Base-by-base conservation (phyloP, 257 asterid genomes). In the Jaltomata sinuosa region DNA sequence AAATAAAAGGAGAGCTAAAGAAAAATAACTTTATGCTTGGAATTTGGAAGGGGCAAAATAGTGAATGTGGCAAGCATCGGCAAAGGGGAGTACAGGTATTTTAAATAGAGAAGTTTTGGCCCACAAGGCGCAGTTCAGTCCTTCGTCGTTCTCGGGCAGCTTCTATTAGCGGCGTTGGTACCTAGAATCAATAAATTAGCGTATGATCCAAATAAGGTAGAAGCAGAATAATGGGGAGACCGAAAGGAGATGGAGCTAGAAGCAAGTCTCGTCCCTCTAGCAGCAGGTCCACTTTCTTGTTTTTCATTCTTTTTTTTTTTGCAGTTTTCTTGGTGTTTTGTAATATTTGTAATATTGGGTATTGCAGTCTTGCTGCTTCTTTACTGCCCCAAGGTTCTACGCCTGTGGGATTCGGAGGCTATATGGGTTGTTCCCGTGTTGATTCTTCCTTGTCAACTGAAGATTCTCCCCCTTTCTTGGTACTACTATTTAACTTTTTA, bases 241-340 rank as follows among this genome's bases (percentile, higher is more conserved):
- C 95, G n/a, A 97, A 95, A 87, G 99, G 98, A 87, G 99, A 97
- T 59, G 98, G 94, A 86, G 90, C 94, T 50, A 93, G 98, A 90
- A 93, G 93, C 93, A 97, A 95, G 97, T 91, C 97, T 86, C 99
- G 98, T 85, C 97, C 99, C 83, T 95, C 99, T 68, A 97, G 98
- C 94, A 97, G 99, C 98, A 95, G 99, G 99, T 97, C 83, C 29
- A 34, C 79, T 57, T 42, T 32, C 21, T 32, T 59, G 5, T 54
- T 59, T 61, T 5, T 21, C 40, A 55, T 7, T 16, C 34, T 82
- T 45, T 64, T n/a, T 9, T 16, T 16, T 16, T 2, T 68, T 68
- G 52, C 49, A 67, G 50, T 68, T 19, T 19, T 10, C 2, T 14
- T 68, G 22, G 8, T 64, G 76, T 11, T 84, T 61, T 67, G 62